phyloP scores from a whole-genome alignment of 768 basidiomycete genomes.

The Lenzites betulinus region DNA sequence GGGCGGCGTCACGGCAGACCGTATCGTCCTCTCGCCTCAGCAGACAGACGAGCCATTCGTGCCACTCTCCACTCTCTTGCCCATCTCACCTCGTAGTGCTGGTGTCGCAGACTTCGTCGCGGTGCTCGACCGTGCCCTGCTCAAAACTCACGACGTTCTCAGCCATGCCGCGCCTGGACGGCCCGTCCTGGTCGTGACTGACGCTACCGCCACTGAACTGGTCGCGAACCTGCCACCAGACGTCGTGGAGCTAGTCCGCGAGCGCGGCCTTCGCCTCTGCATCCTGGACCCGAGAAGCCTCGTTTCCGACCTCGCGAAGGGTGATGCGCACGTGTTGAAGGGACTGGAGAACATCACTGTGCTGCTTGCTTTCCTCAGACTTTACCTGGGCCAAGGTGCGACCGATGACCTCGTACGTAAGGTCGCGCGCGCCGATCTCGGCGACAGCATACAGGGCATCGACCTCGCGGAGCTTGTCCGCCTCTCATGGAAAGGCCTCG shows the following conservation, averaged over 20 bases:
- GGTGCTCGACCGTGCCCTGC: constrained; percentile 72
- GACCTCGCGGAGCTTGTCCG: constrained; percentile 55
- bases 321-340: constrained; percentile 25
- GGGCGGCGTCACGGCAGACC: constrained; percentile 69
- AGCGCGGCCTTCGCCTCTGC: constrained; percentile 59
- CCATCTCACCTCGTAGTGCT: constrained; percentile 48
- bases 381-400: constrained; percentile 75
- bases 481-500: constrained; percentile 66
- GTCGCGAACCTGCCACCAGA: constrained; percentile 61
- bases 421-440: constrained; percentile 49
- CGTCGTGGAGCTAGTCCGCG: constrained; percentile 46
- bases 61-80: constrained; percentile 58
- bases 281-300: constrained; percentile 58
- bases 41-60: constrained; percentile 38
- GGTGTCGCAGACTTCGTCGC: constrained; percentile 70
- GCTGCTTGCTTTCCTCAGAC: constrained; percentile 79
- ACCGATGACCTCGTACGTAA: constrained; percentile 53
- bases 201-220: constrained; percentile 79
- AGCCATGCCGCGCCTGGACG: constrained; percentile 66
- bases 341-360: constrained; percentile 58
- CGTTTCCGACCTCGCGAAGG: constrained; percentile 44
- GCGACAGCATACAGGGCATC: constrained; percentile 48
- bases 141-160: constrained; percentile 78
- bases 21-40: constrained; percentile 64
- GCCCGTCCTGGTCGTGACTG: constrained; percentile 69